These are phyloP conservation scores for Viridothelium virens DNA, from an alignment of 495 filamentous ascomycete species.

Conservation along the genomic window DNA sequence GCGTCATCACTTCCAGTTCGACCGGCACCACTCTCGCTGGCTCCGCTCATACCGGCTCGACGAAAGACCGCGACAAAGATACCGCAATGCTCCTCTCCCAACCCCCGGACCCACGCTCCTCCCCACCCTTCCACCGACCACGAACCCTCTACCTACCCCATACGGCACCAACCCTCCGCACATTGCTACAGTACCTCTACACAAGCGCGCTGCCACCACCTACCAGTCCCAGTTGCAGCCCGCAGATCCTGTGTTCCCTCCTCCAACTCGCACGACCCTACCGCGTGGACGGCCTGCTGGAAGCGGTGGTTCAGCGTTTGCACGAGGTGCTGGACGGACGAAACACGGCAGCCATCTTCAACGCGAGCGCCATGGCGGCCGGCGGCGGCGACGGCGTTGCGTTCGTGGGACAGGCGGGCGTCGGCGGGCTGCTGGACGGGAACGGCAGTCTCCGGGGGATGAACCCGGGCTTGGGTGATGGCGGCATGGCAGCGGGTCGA, in stretches of 20 bases:
- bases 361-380: slow-evolving; percentile 95
- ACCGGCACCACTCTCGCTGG: slow-evolving; percentile 24
- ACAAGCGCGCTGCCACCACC: slow-evolving; percentile 75
- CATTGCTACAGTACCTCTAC: slow-evolving; percentile 86
- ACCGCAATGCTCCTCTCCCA: slow-evolving; percentile 31
- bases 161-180: slow-evolving; percentile 75
- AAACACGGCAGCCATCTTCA: slow-evolving; percentile 96
- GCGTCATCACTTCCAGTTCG: slow-evolving; percentile 15
- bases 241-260: slow-evolving; percentile 90
- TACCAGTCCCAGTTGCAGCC: slow-evolving; percentile 73
- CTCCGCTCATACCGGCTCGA: slow-evolving; percentile 37
- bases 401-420: slow-evolving; percentile 24
- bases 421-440: slow-evolving; percentile 16
- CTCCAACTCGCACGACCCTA: slow-evolving; percentile 92
- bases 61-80: slow-evolving; percentile 22
- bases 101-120: slow-evolving; percentile 45
- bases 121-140: slow-evolving; percentile 59
- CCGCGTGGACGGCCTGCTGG: slow-evolving; percentile 81
- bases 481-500: slow-evolving; percentile 20
- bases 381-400: slow-evolving; percentile 67
- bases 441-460: slow-evolving; percentile 24
- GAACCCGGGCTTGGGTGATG: slow-evolving; percentile 8
- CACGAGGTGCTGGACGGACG: slow-evolving; percentile 84
- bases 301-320: slow-evolving; percentile 83
- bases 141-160: slow-evolving; percentile 89